These are phyloP conservation scores for Aureobasidium sp. DNA, from an alignment of 2,329 filamentous ascomycete genomes.

Conservation along the genomic window DNA sequence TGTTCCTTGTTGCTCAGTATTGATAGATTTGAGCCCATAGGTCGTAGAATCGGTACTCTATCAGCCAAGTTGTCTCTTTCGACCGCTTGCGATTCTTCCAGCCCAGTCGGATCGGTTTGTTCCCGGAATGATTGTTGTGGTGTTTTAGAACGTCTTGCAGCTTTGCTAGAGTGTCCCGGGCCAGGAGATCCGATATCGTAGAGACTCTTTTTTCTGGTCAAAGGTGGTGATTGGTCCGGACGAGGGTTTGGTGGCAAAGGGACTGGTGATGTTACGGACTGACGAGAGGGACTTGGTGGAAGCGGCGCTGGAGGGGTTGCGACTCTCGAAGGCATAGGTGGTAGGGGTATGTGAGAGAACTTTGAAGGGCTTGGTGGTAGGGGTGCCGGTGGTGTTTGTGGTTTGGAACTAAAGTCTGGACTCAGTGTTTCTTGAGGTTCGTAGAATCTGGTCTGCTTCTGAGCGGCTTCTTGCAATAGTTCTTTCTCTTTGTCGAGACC, in stretches of 20 bases:
- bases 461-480: too few species aligned
- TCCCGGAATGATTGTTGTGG: slow-evolving; percentile 30
- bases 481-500: not conserved
- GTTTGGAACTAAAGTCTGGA: not conserved
- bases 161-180: slow-evolving; percentile 32
- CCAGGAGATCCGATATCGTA: slow-evolving; percentile 30
- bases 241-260: not conserved
- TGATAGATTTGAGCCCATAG: slow-evolving; percentile 28
- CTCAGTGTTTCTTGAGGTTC: not conserved
- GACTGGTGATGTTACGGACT: not conserved
- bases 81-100: not conserved
- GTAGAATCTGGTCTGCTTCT: not conserved
- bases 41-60: not conserved
- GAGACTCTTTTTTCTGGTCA: slow-evolving; percentile 21
- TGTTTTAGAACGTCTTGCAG: slow-evolving; percentile 28
- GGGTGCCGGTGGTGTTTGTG: not conserved
- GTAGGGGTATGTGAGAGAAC: not conserved
- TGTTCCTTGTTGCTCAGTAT: slow-evolving; percentile 29
- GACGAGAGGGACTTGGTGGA: not conserved
- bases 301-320: not conserved
- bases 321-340: not conserved
- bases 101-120: not conserved
- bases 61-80: not conserved
- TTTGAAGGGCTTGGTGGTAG: not conserved
- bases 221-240: not conserved